Evolutionary conservation across 345 rosid genomes (phyloP).

Genomic region (Populus euphratica): DNA sequence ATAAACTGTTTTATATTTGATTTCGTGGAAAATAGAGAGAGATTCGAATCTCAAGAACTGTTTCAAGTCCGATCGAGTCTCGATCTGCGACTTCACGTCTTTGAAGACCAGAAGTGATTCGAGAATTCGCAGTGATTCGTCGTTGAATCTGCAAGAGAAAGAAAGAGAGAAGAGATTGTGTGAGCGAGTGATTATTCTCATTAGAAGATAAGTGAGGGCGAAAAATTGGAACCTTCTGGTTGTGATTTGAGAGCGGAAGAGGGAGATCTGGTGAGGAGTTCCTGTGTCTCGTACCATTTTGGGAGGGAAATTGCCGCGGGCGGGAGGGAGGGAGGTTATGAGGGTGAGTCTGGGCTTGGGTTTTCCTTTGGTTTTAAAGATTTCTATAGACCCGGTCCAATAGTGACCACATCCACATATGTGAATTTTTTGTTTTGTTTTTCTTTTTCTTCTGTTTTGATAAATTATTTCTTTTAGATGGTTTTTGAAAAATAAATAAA

Average conservation of each 20-base stretch:
- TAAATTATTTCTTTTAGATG: no score
- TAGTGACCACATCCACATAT: not conserved
- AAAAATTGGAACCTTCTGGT: conserved; percentile 41
- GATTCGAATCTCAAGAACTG: conserved; percentile 56
- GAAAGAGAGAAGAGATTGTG: not conserved
- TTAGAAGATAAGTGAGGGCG: not conserved
- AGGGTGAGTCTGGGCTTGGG: not conserved
- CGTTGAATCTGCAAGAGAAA: conserved; percentile 50
- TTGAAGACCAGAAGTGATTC: conserved; percentile 46
- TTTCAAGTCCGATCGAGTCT: conserved; percentile 40
- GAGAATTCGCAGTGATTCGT: conserved; percentile 56
- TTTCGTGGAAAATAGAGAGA: conserved; percentile 32
- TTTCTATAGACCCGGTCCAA: not conserved
- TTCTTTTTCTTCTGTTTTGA: no score
- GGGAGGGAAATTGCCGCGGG: conserved; percentile 4
- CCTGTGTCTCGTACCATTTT: conserved; percentile 18
- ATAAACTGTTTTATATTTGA: conserved; percentile 37
- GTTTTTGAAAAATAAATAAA: no score
- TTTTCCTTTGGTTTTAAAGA: not conserved
- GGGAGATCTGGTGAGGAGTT: conserved; percentile 34
- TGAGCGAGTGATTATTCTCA: not conserved
- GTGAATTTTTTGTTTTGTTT: not conserved
- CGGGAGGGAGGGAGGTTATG: not conserved
- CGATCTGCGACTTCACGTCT: conserved; percentile 43
- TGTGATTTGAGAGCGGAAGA: conserved; percentile 46